These are phyloP conservation scores for Rhododendron griersonianum DNA, from an alignment of 148 eudicot genomes.

Conservation along the genomic window DNA sequence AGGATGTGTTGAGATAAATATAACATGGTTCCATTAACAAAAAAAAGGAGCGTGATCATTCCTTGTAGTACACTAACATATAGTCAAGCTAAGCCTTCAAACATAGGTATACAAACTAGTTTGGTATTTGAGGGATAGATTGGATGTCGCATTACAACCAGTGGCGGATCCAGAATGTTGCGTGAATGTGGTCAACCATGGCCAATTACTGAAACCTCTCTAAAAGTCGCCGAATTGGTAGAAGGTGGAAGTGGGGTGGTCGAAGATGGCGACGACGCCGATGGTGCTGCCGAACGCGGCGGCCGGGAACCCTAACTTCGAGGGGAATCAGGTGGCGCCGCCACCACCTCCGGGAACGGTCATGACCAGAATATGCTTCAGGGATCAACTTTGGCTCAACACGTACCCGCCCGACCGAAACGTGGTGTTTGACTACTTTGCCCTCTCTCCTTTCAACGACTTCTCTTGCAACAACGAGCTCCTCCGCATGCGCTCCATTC, in stretches of 20 bases:
- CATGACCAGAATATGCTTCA: constrained; percentile 92
- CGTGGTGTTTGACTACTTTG: constrained; percentile 86
- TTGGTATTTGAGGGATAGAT: too few relatives aligned
- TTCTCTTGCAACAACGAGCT: constrained; percentile 79
- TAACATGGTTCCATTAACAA: too few relatives aligned
- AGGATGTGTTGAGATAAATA: too few relatives aligned
- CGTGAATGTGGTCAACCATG: background rate
- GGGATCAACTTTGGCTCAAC: constrained; percentile 90
- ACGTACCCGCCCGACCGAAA: constrained; percentile 77
- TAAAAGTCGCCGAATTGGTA: background rate
- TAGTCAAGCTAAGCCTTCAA: too few relatives aligned
- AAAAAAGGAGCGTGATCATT: too few relatives aligned
- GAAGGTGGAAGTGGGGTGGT: background rate
- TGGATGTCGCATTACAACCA: too few relatives aligned
- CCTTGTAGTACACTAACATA: too few relatives aligned
- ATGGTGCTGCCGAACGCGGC: constrained; percentile 46
- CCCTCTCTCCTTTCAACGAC: constrained; percentile 72
- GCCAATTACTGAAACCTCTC: background rate
- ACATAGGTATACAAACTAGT: too few relatives aligned
- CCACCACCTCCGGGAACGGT: constrained; percentile 78
- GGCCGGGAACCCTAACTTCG: constrained; percentile 44
- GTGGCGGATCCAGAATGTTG: too few relatives aligned
- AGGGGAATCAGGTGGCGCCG: constrained; percentile 34
- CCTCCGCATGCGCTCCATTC: constrained; percentile 59
- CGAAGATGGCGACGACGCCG: constrained; percentile 73